These are phyloP conservation scores for Melaleuca quinquenervia DNA, from an alignment of 345 rosid species.

Conservation along the genomic window DNA sequence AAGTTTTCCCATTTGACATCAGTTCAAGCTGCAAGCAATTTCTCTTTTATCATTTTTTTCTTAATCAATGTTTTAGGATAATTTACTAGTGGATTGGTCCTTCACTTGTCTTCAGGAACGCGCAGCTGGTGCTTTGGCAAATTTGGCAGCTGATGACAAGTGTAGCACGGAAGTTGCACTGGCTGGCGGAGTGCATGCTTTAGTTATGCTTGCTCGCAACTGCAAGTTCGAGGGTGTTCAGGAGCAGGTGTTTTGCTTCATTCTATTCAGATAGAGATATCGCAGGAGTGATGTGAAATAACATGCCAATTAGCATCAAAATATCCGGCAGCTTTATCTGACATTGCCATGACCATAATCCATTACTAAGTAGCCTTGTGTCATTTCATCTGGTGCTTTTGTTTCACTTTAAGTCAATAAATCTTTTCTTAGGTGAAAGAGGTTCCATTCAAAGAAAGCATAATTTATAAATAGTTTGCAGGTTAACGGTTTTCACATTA, in stretches of 20 bases:
- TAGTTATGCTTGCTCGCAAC: constrained; percentile 73
- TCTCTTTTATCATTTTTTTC: neutral
- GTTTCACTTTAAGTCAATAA: neutral
- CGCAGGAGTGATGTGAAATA: neutral
- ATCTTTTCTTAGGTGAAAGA: neutral
- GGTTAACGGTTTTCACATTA: neutral
- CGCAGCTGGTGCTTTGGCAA: constrained; percentile 83
- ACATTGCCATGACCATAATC: neutral
- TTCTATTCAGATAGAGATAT: neutral
- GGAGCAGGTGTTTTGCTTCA: constrained; percentile 46
- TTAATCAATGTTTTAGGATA: neutral
- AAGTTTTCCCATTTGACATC: neutral
- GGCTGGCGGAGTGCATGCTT: constrained; percentile 73
- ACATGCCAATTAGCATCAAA: neutral
- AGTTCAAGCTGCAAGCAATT: neutral
- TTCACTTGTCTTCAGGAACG: constrained; percentile 43
- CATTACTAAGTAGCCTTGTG: neutral
- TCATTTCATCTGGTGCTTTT: neutral
- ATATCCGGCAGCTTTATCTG: neutral
- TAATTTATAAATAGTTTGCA: neutral
- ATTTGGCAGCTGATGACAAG: constrained; percentile 82
- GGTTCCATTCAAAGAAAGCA: neutral
- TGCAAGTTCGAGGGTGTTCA: constrained; percentile 82
- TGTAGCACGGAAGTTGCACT: constrained; percentile 69
- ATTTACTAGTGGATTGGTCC: neutral